Percentiles rank a stretch among this genome's conserved stretches.
Evolutionary conservation across 305 asterid species (phyloP).

Genomic region (Fraxinus platypoda): DNA sequence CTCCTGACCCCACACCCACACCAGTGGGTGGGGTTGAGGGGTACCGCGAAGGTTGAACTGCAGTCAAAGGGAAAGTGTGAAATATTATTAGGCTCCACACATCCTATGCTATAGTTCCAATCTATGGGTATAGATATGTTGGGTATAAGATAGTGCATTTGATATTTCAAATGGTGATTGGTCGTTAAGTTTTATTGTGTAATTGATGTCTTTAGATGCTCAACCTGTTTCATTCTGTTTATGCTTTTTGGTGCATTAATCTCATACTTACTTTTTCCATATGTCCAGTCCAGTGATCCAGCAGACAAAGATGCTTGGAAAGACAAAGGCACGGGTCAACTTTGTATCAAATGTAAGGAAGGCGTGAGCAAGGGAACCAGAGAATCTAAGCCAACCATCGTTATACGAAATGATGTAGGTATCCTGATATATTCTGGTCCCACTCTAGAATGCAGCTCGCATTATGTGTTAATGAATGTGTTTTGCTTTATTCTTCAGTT

Average conservation of each 20-base stretch:
- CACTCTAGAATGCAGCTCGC: neutral
- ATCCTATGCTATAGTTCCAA: neutral
- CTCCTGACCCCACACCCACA: neutral
- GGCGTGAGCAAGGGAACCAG: constrained; percentile 76
- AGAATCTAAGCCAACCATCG: constrained; percentile 83
- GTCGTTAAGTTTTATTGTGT: neutral
- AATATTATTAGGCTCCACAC: neutral
- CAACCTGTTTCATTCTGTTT: neutral
- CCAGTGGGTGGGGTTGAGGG: neutral
- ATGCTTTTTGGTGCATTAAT: neutral
- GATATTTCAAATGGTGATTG: neutral
- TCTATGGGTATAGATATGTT: neutral
- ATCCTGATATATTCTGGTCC: constrained; percentile 18
- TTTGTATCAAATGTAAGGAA: constrained; percentile 83
- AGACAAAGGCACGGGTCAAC: constrained; percentile 86
- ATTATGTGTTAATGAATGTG: neutral
- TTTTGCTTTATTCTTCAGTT: constrained; percentile 3
- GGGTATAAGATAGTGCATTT: neutral
- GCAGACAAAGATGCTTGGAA: constrained; percentile 80
- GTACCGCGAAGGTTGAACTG: neutral
- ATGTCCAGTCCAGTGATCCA: constrained; percentile 73
- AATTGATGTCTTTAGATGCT: neutral
- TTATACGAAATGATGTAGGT: constrained; percentile 90
- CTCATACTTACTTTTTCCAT: constrained; percentile 24
- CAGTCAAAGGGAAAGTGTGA: neutral